These are phyloP conservation scores for Colletotrichum australisinense DNA, from an alignment of 2,329 filamentous ascomycete genomes.

Conservation along the genomic window DNA sequence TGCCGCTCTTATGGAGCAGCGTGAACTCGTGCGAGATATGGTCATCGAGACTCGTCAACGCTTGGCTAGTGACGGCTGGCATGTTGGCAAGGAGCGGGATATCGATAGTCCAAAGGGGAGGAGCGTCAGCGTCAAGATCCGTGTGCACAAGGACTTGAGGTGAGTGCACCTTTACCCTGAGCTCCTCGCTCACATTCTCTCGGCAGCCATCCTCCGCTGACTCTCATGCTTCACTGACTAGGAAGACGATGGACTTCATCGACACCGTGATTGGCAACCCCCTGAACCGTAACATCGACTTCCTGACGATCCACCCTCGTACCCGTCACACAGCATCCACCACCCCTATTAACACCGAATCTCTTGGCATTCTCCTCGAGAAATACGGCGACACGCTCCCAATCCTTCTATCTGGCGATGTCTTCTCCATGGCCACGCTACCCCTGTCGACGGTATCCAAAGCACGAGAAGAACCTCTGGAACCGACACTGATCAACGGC, in stretches of 20 bases:
- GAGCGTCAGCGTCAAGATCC: slow-evolving; percentile 77
- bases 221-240: slow-evolving; percentile 36
- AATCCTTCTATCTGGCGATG: slow-evolving; percentile 76
- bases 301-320: slow-evolving; percentile 78
- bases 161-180: slow-evolving; percentile 37
- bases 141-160: slow-evolving; percentile 74
- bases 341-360: slow-evolving; percentile 70
- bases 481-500: background rate
- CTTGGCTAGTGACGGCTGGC: slow-evolving; percentile 65
- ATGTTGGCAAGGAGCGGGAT: slow-evolving; percentile 56
- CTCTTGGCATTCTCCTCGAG: slow-evolving; percentile 66
- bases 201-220: background rate
- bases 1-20: slow-evolving; percentile 75
- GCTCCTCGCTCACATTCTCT: background rate
- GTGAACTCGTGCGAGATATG: slow-evolving; percentile 75
- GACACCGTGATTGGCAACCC: slow-evolving; percentile 68
- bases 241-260: slow-evolving; percentile 71
- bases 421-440: slow-evolving; percentile 67
- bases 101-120: slow-evolving; percentile 57
- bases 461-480: background rate
- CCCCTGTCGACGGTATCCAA: slow-evolving; percentile 51
- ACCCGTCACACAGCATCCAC: slow-evolving; percentile 70
- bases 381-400: slow-evolving; percentile 67
- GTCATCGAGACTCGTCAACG: slow-evolving; percentile 66
- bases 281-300: slow-evolving; percentile 68